These are phyloP conservation scores for Ceratocystis cacaofunesta DNA, from an alignment of 2,329 filamentous ascomycete species.

Conservation along the genomic window DNA sequence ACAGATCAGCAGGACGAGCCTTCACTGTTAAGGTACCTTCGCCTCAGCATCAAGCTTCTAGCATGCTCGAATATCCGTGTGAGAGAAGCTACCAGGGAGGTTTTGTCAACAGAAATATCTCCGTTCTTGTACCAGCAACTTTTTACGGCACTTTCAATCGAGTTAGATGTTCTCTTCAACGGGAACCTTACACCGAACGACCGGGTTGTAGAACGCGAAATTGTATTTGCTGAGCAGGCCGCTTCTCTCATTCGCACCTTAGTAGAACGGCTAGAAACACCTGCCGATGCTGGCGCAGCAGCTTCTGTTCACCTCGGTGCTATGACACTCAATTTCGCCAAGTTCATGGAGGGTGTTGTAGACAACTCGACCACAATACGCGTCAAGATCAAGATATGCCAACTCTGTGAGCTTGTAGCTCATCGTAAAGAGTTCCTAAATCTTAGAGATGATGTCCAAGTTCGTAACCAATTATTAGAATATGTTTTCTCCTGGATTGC, in stretches of 20 bases:
- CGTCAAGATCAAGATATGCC: slow-evolving; percentile 55
- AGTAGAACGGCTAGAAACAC: slow-evolving; percentile 48
- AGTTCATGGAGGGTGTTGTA: slow-evolving; percentile 44
- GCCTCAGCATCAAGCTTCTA: slow-evolving; percentile 48
- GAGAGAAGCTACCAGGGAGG: slow-evolving; percentile 51
- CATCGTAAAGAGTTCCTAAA: slow-evolving; percentile 54
- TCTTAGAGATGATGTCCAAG: slow-evolving; percentile 51
- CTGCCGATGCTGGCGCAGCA: slow-evolving; percentile 46
- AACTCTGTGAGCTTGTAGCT: slow-evolving; percentile 49
- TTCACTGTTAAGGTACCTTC: slow-evolving; percentile 44
- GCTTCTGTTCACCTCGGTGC: slow-evolving; percentile 49
- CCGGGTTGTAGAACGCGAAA: slow-evolving; percentile 42
- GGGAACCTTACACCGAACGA: slow-evolving; percentile 25
- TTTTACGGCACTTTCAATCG: slow-evolving; percentile 49
- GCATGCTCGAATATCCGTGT: slow-evolving; percentile 49
- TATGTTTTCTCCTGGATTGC: slow-evolving; percentile 56
- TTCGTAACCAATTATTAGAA: slow-evolving; percentile 53
- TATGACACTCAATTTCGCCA: slow-evolving; percentile 50
- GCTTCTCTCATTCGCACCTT: slow-evolving; percentile 48
- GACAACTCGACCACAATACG: slow-evolving; percentile 42
- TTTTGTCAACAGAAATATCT: slow-evolving; percentile 50
- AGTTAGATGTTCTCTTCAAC: slow-evolving; percentile 48
- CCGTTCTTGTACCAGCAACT: slow-evolving; percentile 45
- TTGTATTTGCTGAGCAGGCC: slow-evolving; percentile 53
- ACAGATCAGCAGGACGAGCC: slow-evolving; percentile 47